Conservation (phyloP, 345 rosid genomes). For the Rhodamnia argentea region DNA sequence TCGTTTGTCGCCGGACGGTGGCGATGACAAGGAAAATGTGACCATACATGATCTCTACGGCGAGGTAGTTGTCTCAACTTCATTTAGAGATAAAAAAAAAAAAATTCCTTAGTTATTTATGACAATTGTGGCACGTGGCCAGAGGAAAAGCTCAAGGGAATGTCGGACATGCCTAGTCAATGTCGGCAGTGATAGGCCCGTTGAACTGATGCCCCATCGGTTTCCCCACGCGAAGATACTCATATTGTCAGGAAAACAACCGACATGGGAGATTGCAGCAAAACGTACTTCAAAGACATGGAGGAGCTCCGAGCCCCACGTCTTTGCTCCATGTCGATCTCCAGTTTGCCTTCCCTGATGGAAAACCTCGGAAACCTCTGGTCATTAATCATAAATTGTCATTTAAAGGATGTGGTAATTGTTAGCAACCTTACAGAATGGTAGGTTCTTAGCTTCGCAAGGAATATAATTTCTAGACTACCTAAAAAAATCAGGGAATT, state of each 20-base stretch:
- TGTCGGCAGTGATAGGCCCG: too few species aligned
- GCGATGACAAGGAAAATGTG: too few species aligned
- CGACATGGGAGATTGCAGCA: accelerated
- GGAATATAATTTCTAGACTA: background rate
- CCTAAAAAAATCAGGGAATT: background rate
- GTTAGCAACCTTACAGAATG: background rate
- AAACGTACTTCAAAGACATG: background rate
- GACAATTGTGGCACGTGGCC: too few species aligned
- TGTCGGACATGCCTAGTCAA: too few species aligned
- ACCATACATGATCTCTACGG: too few species aligned
- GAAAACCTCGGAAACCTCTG: background rate
- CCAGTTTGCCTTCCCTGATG: background rate
- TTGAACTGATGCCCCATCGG: too few species aligned
- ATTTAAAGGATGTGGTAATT: background rate
- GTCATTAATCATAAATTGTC: background rate
- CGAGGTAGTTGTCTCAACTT: too few species aligned
- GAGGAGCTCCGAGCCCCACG: background rate
- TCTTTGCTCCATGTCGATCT: background rate
- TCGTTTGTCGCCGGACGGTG: too few species aligned
- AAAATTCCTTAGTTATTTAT: too few species aligned
- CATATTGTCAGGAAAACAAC: accelerated
- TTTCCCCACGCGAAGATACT: background rate
- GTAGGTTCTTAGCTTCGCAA: background rate
- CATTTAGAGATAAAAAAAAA: too few species aligned
- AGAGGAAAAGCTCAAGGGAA: too few species aligned